phyloP scores from a whole-genome alignment of 1,284 basidiomycete species.

The Trametes sp. region DNA sequence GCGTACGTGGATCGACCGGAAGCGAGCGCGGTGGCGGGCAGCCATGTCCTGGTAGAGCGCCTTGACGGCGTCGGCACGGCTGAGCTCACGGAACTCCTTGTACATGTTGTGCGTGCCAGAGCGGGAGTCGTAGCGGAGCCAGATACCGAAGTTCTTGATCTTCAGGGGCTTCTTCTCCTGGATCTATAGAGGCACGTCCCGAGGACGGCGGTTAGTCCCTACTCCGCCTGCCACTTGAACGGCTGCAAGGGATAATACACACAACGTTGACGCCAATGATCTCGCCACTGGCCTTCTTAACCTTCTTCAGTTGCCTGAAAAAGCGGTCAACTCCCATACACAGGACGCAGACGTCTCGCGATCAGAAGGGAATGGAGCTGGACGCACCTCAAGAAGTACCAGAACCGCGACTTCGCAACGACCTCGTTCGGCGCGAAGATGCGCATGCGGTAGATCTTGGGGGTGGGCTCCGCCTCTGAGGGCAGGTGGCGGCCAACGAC shows the following conservation, averaged over 20 bases:
- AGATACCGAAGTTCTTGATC: slow-evolving; percentile 99
- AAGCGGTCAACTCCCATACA: slow-evolving; percentile 18
- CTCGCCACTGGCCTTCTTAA: slow-evolving; percentile 99
- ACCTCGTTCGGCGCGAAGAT: slow-evolving; percentile 99
- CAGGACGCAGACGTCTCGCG: neutral
- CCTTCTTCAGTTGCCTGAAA: slow-evolving; percentile 93
- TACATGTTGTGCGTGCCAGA: slow-evolving; percentile 99
- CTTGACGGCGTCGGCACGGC: slow-evolving; percentile 95
- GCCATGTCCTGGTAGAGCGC: slow-evolving; percentile 99
- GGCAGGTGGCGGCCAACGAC: slow-evolving; percentile 98
- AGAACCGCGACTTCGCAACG: slow-evolving; percentile 99
- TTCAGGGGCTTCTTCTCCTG: slow-evolving; percentile 97
- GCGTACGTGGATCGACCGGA: slow-evolving; percentile 96
- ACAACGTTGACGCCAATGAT: slow-evolving; percentile 98
- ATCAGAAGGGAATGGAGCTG: neutral
- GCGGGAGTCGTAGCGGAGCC: slow-evolving; percentile 98
- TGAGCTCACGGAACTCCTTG: slow-evolving; percentile 98
- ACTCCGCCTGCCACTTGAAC: slow-evolving; percentile 85
- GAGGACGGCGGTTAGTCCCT: slow-evolving; percentile 62
- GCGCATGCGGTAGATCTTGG: slow-evolving; percentile 99
- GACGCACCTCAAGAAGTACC: slow-evolving; percentile 93
- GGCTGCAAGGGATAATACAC: slow-evolving; percentile 82
- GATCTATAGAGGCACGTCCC: slow-evolving; percentile 66
- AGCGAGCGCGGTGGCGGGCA: slow-evolving; percentile 97
- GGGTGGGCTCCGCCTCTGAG: slow-evolving; percentile 91